Evolutionary conservation across 2,329 filamentous ascomycete genomes (phyloP).

Genomic region (Diatrype stigma): DNA sequence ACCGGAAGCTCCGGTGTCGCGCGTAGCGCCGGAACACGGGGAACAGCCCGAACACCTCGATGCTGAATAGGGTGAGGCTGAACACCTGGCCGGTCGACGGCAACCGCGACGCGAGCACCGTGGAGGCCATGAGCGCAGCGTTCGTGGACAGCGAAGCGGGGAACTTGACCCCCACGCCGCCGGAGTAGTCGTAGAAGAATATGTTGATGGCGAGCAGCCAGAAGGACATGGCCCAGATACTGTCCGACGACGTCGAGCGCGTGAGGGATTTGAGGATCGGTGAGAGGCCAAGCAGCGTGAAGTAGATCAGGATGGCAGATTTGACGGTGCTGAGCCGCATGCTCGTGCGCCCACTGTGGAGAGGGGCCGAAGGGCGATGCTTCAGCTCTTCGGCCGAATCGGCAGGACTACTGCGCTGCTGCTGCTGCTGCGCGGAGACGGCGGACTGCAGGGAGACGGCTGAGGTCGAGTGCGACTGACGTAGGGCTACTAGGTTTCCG

Average conservation of each 20-base stretch:
- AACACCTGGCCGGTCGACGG: conserved; percentile 93
- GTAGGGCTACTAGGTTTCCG: conserved; percentile 28
- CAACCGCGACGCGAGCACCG: conserved; percentile 84
- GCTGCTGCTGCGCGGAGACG: conserved; percentile 24
- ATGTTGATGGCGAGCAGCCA: conserved; percentile 94
- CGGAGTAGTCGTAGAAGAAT: conserved; percentile 96
- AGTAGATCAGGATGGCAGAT: conserved; percentile 89
- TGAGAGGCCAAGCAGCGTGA: conserved; percentile 82
- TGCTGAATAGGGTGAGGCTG: conserved; percentile 89
- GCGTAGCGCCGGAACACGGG: conserved; percentile 94
- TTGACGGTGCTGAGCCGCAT: conserved; percentile 75
- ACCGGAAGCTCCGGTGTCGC: conserved; percentile 73
- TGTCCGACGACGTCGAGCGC: conserved; percentile 84
- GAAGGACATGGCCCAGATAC: conserved; percentile 95
- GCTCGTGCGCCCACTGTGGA: conserved; percentile 39
- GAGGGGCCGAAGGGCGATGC: conserved; percentile 28
- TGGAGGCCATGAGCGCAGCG: conserved; percentile 92
- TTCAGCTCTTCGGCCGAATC: conserved; percentile 29
- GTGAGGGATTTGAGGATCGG: conserved; percentile 98
- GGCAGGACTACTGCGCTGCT: conserved; percentile 26
- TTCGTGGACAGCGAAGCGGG: conserved; percentile 83
- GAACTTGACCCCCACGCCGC: conserved; percentile 59
- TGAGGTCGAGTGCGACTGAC: conserved; percentile 50
- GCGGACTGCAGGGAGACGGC: conserved; percentile 50
- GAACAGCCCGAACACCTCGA: conserved; percentile 95